Evolutionary conservation across 1,284 basidiomycete genomes (phyloP).

Genomic region (Cystobasidiaceae sp.): DNA sequence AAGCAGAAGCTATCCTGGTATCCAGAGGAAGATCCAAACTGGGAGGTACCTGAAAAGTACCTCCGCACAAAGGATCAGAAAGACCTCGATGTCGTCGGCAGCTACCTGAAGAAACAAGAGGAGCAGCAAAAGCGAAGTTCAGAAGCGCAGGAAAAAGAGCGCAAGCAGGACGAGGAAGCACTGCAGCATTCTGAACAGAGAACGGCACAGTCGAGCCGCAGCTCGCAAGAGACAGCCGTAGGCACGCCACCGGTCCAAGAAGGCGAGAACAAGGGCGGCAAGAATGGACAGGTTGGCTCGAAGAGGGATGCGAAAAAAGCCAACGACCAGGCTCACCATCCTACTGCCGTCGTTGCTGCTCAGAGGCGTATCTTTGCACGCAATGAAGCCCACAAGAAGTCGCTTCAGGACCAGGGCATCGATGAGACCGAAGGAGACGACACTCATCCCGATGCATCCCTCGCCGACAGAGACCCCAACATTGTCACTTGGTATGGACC

Average conservation of each 20-base stretch:
- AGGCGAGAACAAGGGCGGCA: too few relatives aligned
- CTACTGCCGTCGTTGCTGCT: background rate
- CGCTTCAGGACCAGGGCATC: background rate
- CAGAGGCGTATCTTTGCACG: background rate
- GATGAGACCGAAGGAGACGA: slow-evolving; percentile 1
- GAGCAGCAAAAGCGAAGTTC: background rate
- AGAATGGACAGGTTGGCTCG: too few relatives aligned
- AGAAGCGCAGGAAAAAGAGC: background rate
- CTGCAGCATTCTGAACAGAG: too few relatives aligned
- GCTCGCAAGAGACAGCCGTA: too few relatives aligned
- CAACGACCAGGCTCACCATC: slow-evolving; percentile 1
- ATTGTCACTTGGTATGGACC: slow-evolving; percentile 30
- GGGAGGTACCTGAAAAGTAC: slow-evolving; percentile 22
- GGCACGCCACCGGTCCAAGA: too few relatives aligned
- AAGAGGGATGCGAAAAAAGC: background rate
- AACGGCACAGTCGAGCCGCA: too few relatives aligned
- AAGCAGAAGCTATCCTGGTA: slow-evolving; percentile 17
- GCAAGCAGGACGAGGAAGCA: background rate
- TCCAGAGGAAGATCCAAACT: slow-evolving; percentile 17
- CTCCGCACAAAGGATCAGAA: slow-evolving; percentile 6
- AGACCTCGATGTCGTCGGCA: slow-evolving; percentile 6
- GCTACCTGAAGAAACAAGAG: slow-evolving; percentile 15
- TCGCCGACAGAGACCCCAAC: slow-evolving; percentile 17
- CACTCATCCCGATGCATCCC: background rate
- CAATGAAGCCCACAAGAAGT: background rate